A percentile compares a stretch with the other conserved stretches of the same genome.
These are phyloP conservation scores for Ceratobasidium papillatum DNA, from an alignment of 1,284 basidiomycete species.

Conservation along the genomic window DNA sequence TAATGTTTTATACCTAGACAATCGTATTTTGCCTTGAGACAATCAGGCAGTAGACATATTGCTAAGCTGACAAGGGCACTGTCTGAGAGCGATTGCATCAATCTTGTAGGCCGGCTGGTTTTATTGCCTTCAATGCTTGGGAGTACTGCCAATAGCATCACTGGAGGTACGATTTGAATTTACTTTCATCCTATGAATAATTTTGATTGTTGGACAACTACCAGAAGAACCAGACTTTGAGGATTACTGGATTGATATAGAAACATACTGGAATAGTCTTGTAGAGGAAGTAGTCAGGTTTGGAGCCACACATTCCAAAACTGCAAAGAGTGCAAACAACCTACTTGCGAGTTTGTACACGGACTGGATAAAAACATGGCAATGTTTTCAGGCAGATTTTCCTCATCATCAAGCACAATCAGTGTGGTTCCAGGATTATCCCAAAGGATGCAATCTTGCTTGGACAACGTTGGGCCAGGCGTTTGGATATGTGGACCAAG, in stretches of 20 bases:
- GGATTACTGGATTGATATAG: background rate
- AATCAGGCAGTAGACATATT: background rate
- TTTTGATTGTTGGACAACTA: background rate
- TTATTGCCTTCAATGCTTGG: background rate
- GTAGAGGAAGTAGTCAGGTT: background rate
- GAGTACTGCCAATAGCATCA: background rate
- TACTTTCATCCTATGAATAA: background rate
- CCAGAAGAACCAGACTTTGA: background rate
- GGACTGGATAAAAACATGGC: constrained; percentile 16
- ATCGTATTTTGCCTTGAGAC: background rate
- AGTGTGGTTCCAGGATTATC: background rate
- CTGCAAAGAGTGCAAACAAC: background rate
- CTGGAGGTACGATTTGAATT: background rate
- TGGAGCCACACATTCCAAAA: background rate
- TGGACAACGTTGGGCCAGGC: background rate
- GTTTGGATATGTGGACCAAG: background rate
- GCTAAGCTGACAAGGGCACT: background rate
- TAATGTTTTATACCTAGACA: background rate
- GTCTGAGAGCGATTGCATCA: background rate
- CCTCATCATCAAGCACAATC: background rate
- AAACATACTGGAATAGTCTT: background rate
- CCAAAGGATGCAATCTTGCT: background rate
- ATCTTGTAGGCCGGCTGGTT: constrained; percentile 2
- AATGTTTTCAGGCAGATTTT: background rate
- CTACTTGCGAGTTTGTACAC: background rate